Evolutionary conservation across 306 rosid genomes (phyloP), one percentile per base, ranked within the genome.

Genomic region (Carpinus fangiana): DNA sequence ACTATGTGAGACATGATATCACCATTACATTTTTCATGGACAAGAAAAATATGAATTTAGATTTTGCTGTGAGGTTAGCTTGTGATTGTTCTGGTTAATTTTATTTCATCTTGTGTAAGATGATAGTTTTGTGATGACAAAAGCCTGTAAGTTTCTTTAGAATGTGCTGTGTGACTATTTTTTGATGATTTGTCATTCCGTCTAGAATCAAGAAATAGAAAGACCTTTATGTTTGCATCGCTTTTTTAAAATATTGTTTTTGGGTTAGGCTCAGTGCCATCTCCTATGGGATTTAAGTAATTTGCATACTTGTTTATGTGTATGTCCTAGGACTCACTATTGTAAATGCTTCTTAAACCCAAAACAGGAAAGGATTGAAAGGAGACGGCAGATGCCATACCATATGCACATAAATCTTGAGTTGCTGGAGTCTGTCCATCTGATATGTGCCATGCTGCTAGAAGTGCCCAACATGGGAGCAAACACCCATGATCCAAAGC

Each of bases 391-490:
- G 84, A 96, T 96, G 99, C 99, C 99, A 45, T 96, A 93, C 80
- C 99, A 96, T 72, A 96, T 96, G 99, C 99, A 96, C 84, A 96
- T 96, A 62, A 96, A 91, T 86, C 98, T 92, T 34, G 99, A 96
- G 90, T 98, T 93, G 67, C 65, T 93, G 81, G 99, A 96, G 82
- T 79, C 96, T 0, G 97, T 96, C 53, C 99, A 96, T 88, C 88
- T 96, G 79, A 90, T 85, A 81, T 86, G 97, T 79, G 98, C 98
- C 54, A 96, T 96, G 98, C 89, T 96, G 82, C 91, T 96, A 57
- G 99, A 96, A 87, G 98, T 96, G 68, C 99, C 99, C 38, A 93
- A 93, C 79, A 86, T 91, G 89, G 99, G 98, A 10, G 93, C 97
- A 60, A 93, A 90, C 80, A 66, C 78, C 82, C 91, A 90, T 62